Conservation (phyloP, 257 asterid genomes). For the Nicotiana benthamiana region DNA sequence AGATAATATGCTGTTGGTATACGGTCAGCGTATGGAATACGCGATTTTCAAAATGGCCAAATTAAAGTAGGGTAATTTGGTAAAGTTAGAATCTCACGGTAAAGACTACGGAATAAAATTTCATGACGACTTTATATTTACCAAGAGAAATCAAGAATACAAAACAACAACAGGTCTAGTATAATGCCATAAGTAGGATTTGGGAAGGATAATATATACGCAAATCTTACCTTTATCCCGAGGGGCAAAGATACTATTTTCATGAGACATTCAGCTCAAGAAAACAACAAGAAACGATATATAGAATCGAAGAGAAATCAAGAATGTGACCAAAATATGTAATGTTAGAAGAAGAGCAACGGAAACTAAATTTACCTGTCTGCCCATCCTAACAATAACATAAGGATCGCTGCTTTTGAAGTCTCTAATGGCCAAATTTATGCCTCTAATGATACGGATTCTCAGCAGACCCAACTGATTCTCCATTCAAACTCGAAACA, state of each 20-base stretch:
- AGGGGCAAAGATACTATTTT: too few relatives aligned
- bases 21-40: neutral
- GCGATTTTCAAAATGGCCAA: neutral
- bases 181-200: too few relatives aligned
- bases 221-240: too few relatives aligned
- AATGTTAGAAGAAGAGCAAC: neutral
- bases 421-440: conserved; percentile 20
- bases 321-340: neutral
- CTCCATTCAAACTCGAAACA: conserved; percentile 5
- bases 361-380: conserved; percentile 38
- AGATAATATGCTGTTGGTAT: neutral
- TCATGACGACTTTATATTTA: too few relatives aligned
- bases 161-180: too few relatives aligned
- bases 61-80: neutral
- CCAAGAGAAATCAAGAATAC: too few relatives aligned
- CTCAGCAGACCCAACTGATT: conserved; percentile 17
- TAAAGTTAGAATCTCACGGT: too few relatives aligned
- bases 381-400: conserved; percentile 41
- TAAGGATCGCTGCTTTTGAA: conserved; percentile 19
- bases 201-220: too few relatives aligned
- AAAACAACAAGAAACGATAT: too few relatives aligned
- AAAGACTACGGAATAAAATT: too few relatives aligned
- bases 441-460: conserved; percentile 14
- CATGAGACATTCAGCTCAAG: too few relatives aligned
- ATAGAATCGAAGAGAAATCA: too few relatives aligned